A percentile compares a stretch with the other conserved stretches of the same genome.
Conservation (phyloP, 108 stramenopile species). For the Cyclotella atomus region DNA sequence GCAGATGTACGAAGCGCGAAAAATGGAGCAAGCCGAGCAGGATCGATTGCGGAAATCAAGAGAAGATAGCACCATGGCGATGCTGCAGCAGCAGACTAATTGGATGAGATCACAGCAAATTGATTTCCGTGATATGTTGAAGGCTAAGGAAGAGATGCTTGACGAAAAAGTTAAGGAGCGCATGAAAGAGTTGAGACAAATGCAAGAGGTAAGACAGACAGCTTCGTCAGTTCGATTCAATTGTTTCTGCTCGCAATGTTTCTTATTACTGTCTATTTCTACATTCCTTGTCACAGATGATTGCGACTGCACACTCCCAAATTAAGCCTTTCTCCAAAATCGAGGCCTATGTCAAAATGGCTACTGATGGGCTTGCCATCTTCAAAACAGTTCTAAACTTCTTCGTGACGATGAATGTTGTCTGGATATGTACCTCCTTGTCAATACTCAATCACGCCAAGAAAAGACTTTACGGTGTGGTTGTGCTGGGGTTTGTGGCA, state of each 20-base stretch:
- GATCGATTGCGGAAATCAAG: neutral
- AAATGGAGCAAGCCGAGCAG: neutral
- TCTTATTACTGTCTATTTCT: neutral
- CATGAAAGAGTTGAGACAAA: neutral
- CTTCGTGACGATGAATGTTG: constrained; percentile 32
- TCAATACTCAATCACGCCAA: constrained; percentile 20
- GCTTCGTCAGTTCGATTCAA: too few relatives aligned
- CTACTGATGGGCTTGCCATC: constrained; percentile 33
- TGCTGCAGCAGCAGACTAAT: constrained; percentile 18
- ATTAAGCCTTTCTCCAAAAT: constrained; percentile 46
- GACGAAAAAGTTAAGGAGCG: constrained; percentile 6
- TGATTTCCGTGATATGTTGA: constrained; percentile 7
- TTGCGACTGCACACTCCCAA: constrained; percentile 32
- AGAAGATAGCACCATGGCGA: neutral
- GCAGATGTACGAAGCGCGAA: neutral
- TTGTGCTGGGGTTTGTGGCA: constrained; percentile 24
- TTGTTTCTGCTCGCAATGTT: neutral
- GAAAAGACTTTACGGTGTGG: constrained; percentile 24
- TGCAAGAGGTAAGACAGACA: constrained; percentile 4
- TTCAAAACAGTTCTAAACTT: constrained; percentile 34
- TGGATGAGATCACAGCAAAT: constrained; percentile 18
- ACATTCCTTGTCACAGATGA: constrained; percentile 14
- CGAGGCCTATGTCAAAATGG: constrained; percentile 30
- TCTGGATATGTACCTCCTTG: constrained; percentile 33
- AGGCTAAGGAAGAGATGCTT: constrained; percentile 3